Conservation (phyloP, 2,329 filamentous ascomycete species). For the Clonostachys byssicola region DNA sequence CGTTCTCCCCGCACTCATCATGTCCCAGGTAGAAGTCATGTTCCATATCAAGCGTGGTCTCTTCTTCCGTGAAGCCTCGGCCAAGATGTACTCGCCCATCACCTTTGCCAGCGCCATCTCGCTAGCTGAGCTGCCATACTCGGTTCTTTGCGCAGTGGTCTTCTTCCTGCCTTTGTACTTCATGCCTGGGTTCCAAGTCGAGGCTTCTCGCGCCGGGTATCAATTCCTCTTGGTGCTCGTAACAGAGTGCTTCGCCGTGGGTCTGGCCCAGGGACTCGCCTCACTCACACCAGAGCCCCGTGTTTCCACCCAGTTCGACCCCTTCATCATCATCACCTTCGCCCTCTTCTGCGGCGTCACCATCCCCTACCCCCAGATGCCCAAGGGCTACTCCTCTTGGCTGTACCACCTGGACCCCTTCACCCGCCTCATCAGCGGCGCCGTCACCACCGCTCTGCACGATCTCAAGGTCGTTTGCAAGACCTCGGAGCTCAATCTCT, state of each 20-base stretch:
- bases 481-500: constrained; percentile 58
- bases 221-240: constrained; percentile 83
- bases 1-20: constrained; percentile 77
- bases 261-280: constrained; percentile 71
- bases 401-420: constrained; percentile 81
- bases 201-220: constrained; percentile 68
- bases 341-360: constrained; percentile 85
- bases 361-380: constrained; percentile 74
- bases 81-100: constrained; percentile 80
- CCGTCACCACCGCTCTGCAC: constrained; percentile 75
- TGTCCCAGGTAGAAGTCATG: constrained; percentile 76
- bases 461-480: constrained; percentile 58
- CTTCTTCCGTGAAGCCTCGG: constrained; percentile 80
- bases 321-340: constrained; percentile 79
- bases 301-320: constrained; percentile 76
- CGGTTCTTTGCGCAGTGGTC: constrained; percentile 69
- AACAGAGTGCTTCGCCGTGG: constrained; percentile 81
- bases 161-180: constrained; percentile 87
- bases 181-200: constrained; percentile 68
- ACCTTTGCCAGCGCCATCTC: constrained; percentile 76
- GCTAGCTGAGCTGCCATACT: constrained; percentile 83
- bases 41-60: constrained; percentile 77
- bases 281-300: constrained; percentile 75
- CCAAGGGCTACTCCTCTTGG: constrained; percentile 74
- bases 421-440: constrained; percentile 75